Conservation (phyloP, 768 basidiomycete species). For the Fibroporia radiculosa region DNA sequence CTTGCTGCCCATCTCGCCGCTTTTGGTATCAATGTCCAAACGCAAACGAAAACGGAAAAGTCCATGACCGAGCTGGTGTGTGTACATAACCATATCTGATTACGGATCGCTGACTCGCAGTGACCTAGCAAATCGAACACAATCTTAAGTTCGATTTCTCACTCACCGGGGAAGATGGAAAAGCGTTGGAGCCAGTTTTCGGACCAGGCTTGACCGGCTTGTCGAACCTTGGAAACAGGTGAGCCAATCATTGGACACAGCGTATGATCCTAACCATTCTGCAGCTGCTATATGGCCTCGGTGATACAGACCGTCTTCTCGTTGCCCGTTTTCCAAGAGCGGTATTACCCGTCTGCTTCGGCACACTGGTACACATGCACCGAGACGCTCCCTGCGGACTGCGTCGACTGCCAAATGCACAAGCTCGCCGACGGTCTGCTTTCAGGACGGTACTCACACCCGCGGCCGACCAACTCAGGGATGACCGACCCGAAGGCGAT, state of each 20-base stretch:
- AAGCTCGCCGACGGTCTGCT: conserved; percentile 91
- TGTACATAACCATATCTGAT: not conserved
- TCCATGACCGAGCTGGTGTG: conserved; percentile 90
- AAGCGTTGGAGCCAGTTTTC: conserved; percentile 80
- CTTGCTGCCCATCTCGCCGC: conserved; percentile 63
- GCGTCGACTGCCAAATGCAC: conserved; percentile 91
- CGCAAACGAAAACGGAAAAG: conserved; percentile 88
- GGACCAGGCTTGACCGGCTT: conserved; percentile 88
- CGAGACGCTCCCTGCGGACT: conserved; percentile 66
- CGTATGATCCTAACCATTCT: conserved; percentile 3
- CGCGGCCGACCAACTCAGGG: conserved; percentile 28
- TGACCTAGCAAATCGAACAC: conserved; percentile 82
- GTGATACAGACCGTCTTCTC: conserved; percentile 83
- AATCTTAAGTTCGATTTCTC: conserved; percentile 94
- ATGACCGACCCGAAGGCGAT: conserved; percentile 14
- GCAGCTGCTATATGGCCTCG: conserved; percentile 95
- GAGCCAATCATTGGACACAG: conserved; percentile 3
- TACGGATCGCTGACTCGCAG: not conserved
- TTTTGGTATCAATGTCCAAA: conserved; percentile 83
- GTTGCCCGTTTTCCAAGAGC: conserved; percentile 64
- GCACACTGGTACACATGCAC: conserved; percentile 57
- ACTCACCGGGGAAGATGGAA: conserved; percentile 78
- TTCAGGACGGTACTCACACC: conserved; percentile 83
- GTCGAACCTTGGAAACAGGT: conserved; percentile 89
- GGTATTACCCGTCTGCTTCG: conserved; percentile 48